Evolutionary conservation across 148 eudicot species (phyloP).

Genomic region (Suaeda aralocaspica): DNA sequence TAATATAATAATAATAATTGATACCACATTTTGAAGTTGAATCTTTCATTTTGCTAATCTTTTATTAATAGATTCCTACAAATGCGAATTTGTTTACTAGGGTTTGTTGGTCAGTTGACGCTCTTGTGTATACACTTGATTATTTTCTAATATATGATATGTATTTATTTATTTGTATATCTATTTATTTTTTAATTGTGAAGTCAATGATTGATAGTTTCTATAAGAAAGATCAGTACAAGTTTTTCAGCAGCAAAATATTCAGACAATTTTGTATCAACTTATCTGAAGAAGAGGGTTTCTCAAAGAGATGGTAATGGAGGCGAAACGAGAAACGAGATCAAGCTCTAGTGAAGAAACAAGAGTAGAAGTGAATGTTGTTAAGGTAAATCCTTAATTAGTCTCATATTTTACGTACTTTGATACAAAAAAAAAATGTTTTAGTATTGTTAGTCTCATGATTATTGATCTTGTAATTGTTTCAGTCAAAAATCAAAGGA

Average conservation of each 20-base stretch:
- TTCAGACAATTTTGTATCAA: not conserved
- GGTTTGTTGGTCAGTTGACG: constrained; percentile 39
- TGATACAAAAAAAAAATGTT: no score
- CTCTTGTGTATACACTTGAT: constrained; percentile 24
- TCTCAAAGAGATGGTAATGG: constrained; percentile 20
- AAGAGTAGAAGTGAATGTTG: constrained; percentile 23
- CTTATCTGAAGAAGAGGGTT: not conserved
- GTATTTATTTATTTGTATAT: constrained; percentile 11
- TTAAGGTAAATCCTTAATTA: constrained; percentile 2
- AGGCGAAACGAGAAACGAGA: constrained; percentile 18
- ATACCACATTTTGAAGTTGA: constrained; percentile 28
- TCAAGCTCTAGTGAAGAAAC: constrained; percentile 24
- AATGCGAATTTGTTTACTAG: constrained; percentile 2
- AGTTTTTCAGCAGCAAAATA: not conserved
- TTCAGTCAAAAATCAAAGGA: constrained; percentile 24
- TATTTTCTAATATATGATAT: constrained; percentile 25
- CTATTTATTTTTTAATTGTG: constrained; percentile 13
- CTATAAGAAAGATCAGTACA: constrained; percentile 24
- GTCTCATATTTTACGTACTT: no score
- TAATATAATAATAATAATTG: no score
- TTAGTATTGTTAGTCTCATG: no score
- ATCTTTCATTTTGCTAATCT: constrained; percentile 23
- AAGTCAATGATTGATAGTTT: constrained; percentile 26
- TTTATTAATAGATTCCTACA: constrained; percentile 3
- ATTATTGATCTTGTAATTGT: not conserved